These are phyloP conservation scores for Phytophthora capsici DNA, from an alignment of 352 stramenopile genomes.

Conservation along the genomic window DNA sequence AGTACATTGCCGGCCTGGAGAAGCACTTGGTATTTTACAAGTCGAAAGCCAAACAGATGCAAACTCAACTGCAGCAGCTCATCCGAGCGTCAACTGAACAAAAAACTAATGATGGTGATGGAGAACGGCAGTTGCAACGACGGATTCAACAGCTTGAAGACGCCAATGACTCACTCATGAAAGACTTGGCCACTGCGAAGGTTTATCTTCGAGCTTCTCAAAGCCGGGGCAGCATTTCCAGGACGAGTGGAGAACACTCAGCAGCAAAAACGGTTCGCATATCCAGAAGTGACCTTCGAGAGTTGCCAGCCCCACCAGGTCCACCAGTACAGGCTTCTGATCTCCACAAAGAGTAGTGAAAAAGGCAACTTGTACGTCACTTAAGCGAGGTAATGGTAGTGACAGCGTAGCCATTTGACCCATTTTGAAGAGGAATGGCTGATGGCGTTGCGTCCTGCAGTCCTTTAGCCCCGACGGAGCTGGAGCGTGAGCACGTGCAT, in stretches of 20 bases:
- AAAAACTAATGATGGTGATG: slow-evolving; percentile 28
- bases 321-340: slow-evolving; percentile 33
- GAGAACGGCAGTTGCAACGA: slow-evolving; percentile 45
- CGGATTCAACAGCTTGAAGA: slow-evolving; percentile 79
- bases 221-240: slow-evolving; percentile 35
- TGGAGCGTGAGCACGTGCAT: slow-evolving; percentile 85
- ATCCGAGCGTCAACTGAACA: slow-evolving; percentile 65
- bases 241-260: slow-evolving; percentile 24
- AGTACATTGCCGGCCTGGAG: slow-evolving; percentile 84
- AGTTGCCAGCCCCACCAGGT: slow-evolving; percentile 49
- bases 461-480: slow-evolving; percentile 47
- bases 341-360: slow-evolving; percentile 9
- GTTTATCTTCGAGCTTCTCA: slow-evolving; percentile 67
- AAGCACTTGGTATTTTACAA: slow-evolving; percentile 91
- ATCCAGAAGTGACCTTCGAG: slow-evolving; percentile 70
- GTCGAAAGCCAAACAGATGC: slow-evolving; percentile 86
- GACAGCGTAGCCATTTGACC: too few species aligned
- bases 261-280: slow-evolving; percentile 61
- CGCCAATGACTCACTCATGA: slow-evolving; percentile 76
- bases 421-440: slow-evolving; percentile 21
- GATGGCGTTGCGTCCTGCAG: slow-evolving; percentile 13
- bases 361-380: slow-evolving; percentile 26
- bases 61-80: slow-evolving; percentile 80
- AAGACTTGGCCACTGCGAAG: slow-evolving; percentile 78
- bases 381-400: slow-evolving; percentile 16